Conservation (phyloP, 2,329 filamentous ascomycete genomes). For the Hymenoscyphus infarciens region DNA sequence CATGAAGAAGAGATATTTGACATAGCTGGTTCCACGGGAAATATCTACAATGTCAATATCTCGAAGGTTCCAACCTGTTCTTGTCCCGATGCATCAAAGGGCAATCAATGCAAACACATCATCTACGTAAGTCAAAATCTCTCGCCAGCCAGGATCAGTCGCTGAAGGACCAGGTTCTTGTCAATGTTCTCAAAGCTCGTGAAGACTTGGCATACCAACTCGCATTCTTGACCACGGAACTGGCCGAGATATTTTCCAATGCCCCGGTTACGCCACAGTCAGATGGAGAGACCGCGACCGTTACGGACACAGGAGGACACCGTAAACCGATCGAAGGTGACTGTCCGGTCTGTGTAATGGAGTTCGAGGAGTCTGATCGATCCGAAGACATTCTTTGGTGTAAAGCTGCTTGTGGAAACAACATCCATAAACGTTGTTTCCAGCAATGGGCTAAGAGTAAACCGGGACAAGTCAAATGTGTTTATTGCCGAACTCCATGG, state of each 20-base stretch:
- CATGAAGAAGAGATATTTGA: constrained; percentile 46
- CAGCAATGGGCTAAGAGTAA: constrained; percentile 52
- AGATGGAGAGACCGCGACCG: constrained; percentile 32
- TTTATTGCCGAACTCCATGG: constrained; percentile 59
- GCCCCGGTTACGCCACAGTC: constrained; percentile 48
- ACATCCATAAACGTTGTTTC: constrained; percentile 53
- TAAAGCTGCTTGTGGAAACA: constrained; percentile 57
- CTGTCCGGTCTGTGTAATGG: constrained; percentile 60
- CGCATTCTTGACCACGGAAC: constrained; percentile 55
- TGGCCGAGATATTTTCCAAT: constrained; percentile 51
- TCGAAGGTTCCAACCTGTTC: constrained; percentile 49
- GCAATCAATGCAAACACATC: constrained; percentile 62
- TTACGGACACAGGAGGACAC: constrained; percentile 43
- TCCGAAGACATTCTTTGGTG: constrained; percentile 52
- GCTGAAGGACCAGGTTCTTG: constrained; percentile 43
- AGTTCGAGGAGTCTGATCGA: constrained; percentile 42
- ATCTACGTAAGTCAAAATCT: constrained; percentile 44
- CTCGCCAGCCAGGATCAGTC: neutral
- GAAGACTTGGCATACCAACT: constrained; percentile 55
- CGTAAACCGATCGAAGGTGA: constrained; percentile 59
- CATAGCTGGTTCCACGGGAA: constrained; percentile 59
- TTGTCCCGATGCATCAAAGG: constrained; percentile 51
- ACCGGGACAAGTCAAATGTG: constrained; percentile 50
- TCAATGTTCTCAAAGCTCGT: constrained; percentile 54
- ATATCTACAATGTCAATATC: constrained; percentile 57